Conservation (phyloP, 1,284 basidiomycete species). For the Cystobasidium slooffiae region DNA sequence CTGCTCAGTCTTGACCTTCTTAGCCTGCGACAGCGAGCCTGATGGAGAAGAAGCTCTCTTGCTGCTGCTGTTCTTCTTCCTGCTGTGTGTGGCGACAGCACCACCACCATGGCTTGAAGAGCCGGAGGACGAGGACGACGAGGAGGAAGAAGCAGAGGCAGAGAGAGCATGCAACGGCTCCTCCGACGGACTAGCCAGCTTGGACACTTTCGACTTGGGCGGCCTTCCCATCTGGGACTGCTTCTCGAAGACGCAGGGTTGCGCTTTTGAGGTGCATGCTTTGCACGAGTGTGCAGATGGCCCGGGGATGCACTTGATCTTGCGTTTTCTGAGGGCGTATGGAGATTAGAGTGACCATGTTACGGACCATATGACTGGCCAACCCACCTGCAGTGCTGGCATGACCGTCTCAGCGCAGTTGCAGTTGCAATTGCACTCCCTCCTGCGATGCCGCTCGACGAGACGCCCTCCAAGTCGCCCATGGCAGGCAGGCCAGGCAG, state of each 20-base stretch:
- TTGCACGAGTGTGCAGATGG: conserved; percentile 13
- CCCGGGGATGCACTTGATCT: conserved; percentile 25
- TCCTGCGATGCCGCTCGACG: not conserved
- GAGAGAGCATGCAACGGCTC: not conserved
- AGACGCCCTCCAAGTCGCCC: too few relatives aligned
- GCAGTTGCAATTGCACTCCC: not conserved
- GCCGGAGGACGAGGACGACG: not conserved
- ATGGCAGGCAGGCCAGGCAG: too few relatives aligned
- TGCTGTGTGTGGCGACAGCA: too few relatives aligned
- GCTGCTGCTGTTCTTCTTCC: too few relatives aligned
- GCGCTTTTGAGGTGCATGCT: conserved; percentile 24
- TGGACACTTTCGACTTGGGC: not conserved
- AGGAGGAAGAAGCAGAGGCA: too few relatives aligned
- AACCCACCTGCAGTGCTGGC: conserved; percentile 39
- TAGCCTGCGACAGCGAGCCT: too few relatives aligned
- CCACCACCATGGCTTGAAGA: too few relatives aligned
- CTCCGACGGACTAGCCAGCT: not conserved
- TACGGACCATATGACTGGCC: not conserved
- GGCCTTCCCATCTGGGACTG: conserved; percentile 19
- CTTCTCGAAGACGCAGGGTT: conserved; percentile 28
- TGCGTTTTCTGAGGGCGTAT: conserved; percentile 23
- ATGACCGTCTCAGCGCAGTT: conserved; percentile 7
- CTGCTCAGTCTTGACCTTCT: not conserved
- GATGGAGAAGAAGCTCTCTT: too few relatives aligned
- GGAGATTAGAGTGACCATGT: not conserved